Base-by-base conservation (phyloP, 805 yeast genomes). In the Jamesozyma piceae region DNA sequence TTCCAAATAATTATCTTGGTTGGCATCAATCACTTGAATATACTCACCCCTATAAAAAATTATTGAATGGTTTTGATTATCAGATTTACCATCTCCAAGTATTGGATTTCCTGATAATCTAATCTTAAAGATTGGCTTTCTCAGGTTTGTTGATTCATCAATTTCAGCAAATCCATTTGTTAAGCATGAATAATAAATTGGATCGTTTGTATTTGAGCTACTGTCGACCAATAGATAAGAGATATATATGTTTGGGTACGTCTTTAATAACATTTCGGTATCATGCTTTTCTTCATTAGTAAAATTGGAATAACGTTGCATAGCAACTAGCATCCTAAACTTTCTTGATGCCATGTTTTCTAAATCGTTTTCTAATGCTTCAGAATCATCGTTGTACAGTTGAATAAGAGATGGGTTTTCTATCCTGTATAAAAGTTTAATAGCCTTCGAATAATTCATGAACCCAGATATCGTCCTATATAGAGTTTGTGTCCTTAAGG, bases 61-160 rank as follows among this genome's bases (percentile, higher is more conserved):
- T 32, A 90, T 60, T 2, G 95, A 78, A 59, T 84, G 84, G 57
- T 90, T 90, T 64, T 90, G 97, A 60, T 90, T 90, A 60, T 90
- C 97, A 14, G 96, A 81, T 60, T 90, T 90, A 29, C 97, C 97
- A 64, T 90, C 97, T 22, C 97, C 97, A 36, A 89, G 67, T 41
- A 90, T 90, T 11, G 97, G 97, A 64, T 90, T 82, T 14, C 97
- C 97, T 2, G 95, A 83, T 13, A 90, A 70, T 53, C 73, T 77
- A n/a, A 90, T 69, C 48, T 81, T 74, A 62, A 69, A 78, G 43
- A 66, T 69, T 24, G 84, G 89, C 34, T 71, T 70, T 45, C 88
- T 69, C 36, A 77, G 66, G 30, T 80, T 77, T 29, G 78, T 77
- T 51, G 71, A 73, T 55, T 71, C 72, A 42, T 71, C 66, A 42